Percentiles rank a stretch among this genome's conserved stretches.
Conservation (phyloP, 2,329 filamentous ascomycete species). For the Xylaria sp. region DNA sequence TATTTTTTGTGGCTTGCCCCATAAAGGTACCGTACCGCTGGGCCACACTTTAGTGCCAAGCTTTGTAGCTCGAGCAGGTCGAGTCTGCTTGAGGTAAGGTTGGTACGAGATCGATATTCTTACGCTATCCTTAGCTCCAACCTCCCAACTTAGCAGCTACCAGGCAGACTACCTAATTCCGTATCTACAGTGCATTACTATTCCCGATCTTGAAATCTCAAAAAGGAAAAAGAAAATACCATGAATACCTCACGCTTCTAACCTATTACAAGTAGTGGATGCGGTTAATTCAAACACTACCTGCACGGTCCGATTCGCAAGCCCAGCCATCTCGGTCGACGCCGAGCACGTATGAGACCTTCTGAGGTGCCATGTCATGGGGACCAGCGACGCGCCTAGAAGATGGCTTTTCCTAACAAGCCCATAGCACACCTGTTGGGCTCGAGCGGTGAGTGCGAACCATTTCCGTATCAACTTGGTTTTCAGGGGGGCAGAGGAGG, state of each 20-base stretch:
- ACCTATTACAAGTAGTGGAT: not conserved
- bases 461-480: not conserved
- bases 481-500: not conserved
- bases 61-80: not conserved
- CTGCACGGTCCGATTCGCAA: not conserved
- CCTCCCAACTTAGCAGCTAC: not conserved
- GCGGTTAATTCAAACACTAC: conserved; percentile 14
- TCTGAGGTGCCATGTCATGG: conserved; percentile 40
- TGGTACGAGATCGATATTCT: no score
- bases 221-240: conserved; percentile 9
- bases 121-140: no score
- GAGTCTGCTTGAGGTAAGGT: no score
- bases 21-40: not conserved
- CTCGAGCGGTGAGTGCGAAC: conserved; percentile 63
- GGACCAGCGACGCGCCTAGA: conserved; percentile 38
- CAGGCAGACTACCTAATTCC: no score
- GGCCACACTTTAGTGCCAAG: not conserved
- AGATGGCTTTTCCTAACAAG: conserved; percentile 56
- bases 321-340: not conserved
- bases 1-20: conserved; percentile 23
- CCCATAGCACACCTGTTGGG: conserved; percentile 67
- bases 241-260: not conserved
- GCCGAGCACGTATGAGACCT: conserved; percentile 8
- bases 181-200: not conserved
- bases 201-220: not conserved